These are phyloP conservation scores for Lactifluus hygrophoroides DNA, from an alignment of 768 basidiomycete genomes.

Conservation along the genomic window DNA sequence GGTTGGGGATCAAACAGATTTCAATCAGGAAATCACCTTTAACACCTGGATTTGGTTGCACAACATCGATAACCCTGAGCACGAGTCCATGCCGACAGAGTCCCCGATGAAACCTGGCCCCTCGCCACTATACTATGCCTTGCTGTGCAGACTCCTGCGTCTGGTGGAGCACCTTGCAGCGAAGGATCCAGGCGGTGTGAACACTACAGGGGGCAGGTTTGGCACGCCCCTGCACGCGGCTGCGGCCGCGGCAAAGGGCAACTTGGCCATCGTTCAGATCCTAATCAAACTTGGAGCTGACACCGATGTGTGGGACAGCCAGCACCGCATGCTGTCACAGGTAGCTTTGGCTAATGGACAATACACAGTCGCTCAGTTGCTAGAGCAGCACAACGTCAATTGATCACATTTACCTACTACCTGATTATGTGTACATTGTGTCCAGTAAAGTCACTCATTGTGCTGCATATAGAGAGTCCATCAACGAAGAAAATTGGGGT, in stretches of 20 bases:
- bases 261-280: not conserved
- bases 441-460: no score
- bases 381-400: not conserved
- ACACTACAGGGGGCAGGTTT: not conserved
- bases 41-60: constrained; percentile 7
- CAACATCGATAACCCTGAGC: constrained; percentile 7
- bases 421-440: no score
- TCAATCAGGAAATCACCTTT: not conserved
- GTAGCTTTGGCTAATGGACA: constrained; percentile 1
- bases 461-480: no score
- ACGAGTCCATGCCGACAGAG: not conserved
- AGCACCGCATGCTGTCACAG: constrained; percentile 3
- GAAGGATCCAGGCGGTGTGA: not conserved
- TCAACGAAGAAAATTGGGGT: no score
- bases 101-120: not conserved
- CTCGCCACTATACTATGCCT: constrained; percentile 8
- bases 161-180: constrained; percentile 3
- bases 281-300: not conserved
- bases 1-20: constrained; percentile 9
- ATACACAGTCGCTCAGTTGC: not conserved
- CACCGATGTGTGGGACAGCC: not conserved
- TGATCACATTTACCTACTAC: not conserved
- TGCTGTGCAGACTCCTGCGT: not conserved
- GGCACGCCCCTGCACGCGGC: not conserved
- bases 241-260: not conserved